phyloP scores from a whole-genome alignment of 2,329 filamentous ascomycete species.

The Fusarium nygamai region DNA sequence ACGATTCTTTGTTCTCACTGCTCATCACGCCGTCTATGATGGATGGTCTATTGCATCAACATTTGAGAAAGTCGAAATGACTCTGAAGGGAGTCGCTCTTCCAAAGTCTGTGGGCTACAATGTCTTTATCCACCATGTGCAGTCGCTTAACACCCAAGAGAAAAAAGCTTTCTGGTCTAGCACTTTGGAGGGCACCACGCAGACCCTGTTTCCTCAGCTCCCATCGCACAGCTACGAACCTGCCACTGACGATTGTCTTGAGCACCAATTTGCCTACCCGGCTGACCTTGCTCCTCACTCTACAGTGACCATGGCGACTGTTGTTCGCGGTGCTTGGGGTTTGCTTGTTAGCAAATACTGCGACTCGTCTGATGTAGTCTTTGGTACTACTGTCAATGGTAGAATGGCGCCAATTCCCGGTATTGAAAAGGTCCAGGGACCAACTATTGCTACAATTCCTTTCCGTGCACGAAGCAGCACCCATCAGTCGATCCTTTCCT shows the following conservation, averaged over 20 bases:
- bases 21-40: slow-evolving; percentile 44
- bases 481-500: slow-evolving; percentile 45
- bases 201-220: not conserved
- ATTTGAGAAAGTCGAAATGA: not conserved
- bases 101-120: not conserved
- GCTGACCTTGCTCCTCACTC: not conserved
- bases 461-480: slow-evolving; percentile 42
- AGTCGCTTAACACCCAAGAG: not conserved
- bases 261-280: not conserved
- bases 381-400: slow-evolving; percentile 39
- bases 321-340: slow-evolving; percentile 36
- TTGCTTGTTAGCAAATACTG: slow-evolving; percentile 2
- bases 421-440: slow-evolving; percentile 36
- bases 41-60: slow-evolving; percentile 32
- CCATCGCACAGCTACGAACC: not conserved
- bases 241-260: not conserved
- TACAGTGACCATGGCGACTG: slow-evolving; percentile 23
- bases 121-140: not conserved
- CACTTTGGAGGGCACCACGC: not conserved
- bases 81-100: not conserved
- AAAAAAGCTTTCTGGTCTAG: not conserved
- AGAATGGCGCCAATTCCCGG: slow-evolving; percentile 34
- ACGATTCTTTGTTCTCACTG: slow-evolving; percentile 36
- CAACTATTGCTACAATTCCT: slow-evolving; percentile 49
- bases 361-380: slow-evolving; percentile 36